Evolutionary conservation across 345 rosid species (phyloP), one percentile per base, ranked within the genome.

Genomic region (Gossypium australe): DNA sequence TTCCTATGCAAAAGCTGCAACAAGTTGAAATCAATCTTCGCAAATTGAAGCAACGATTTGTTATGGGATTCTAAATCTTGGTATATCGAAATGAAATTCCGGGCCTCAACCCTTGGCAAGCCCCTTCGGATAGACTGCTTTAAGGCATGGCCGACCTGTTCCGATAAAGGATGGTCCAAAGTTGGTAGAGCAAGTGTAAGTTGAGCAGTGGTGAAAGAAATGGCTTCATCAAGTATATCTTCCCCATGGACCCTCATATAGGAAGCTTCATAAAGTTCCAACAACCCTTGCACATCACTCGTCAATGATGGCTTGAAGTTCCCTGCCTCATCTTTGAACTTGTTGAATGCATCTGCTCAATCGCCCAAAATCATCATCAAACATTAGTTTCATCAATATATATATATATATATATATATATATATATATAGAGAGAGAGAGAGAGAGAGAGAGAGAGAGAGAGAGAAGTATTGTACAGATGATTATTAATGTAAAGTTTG

Each of bases 1-100:
- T 78, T 22, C 64, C 58, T 75, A 22, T 82, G 80, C 7, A 58
- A 9, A 10, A 67, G 16, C 61, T 82, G 84, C 60, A 84, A 45
- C 6, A 59, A 17, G 66, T 78, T 80, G 74, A 85, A 85, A 48
- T 82, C 85, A 9, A 85, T 34, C 67, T 82, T 85, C 0, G 85
- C 81, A 60, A 86, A 74, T 0, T 47, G 49, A 7, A 83, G 67
- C 0, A 86, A 48, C 12, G 9, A 16, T 41, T 52, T 4, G 38
- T 75, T 76, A 17, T 20, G 66, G 0, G 78, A 62, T 25, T 59
- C 12, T 9, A 76, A 70, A 34, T 22, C 22, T 27, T 67, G 47
- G 49, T 81, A 83, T 11, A 71, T 2, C 0, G 71, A 18, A 20
- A 83, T 62, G 71, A 72, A 81, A 9, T 47, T 11, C 13, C 51